Conservation (phyloP, 2,329 filamentous ascomycete genomes). For the Daldinia sp. region DNA sequence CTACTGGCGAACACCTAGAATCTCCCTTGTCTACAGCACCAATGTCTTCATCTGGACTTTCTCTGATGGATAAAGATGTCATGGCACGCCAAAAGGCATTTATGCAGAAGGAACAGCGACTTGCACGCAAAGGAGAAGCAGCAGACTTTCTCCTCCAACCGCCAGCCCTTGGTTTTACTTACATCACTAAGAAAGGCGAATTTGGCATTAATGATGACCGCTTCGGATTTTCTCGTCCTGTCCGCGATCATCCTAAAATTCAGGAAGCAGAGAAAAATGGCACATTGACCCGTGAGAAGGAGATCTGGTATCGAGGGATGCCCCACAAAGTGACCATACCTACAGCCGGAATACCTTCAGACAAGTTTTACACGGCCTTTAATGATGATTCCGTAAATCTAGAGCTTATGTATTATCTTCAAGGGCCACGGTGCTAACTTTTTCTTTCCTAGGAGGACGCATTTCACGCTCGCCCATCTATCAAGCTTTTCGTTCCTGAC, state of each 20-base stretch:
- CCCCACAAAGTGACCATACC: slow-evolving; percentile 14
- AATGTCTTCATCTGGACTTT: neutral
- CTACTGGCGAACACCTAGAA: neutral
- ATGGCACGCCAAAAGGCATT: neutral
- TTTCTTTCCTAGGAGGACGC: slow-evolving; percentile 77
- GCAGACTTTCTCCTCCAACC: neutral
- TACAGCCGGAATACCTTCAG: slow-evolving; percentile 40
- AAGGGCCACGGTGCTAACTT: neutral
- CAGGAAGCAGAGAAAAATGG: slow-evolving; percentile 15
- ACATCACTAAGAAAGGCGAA: slow-evolving; percentile 4
- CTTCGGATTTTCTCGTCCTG: neutral
- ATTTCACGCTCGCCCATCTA: slow-evolving; percentile 85
- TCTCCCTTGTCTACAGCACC: neutral
- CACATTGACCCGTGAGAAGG: slow-evolving; percentile 18
- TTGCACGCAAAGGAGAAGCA: neutral
- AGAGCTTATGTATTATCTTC: slow-evolving; percentile 18
- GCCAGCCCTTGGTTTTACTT: neutral
- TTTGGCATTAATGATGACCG: neutral
- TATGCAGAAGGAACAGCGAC: neutral
- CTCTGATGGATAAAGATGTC: neutral
- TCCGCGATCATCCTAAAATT: slow-evolving; percentile 27
- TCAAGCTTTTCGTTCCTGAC: slow-evolving; percentile 89
- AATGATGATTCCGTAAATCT: slow-evolving; percentile 8
- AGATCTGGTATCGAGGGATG: slow-evolving; percentile 26
- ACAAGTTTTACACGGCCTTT: slow-evolving; percentile 33